Base-by-base conservation (phyloP, 495 filamentous ascomycete genomes). In the Stereocaulon alpinum region DNA sequence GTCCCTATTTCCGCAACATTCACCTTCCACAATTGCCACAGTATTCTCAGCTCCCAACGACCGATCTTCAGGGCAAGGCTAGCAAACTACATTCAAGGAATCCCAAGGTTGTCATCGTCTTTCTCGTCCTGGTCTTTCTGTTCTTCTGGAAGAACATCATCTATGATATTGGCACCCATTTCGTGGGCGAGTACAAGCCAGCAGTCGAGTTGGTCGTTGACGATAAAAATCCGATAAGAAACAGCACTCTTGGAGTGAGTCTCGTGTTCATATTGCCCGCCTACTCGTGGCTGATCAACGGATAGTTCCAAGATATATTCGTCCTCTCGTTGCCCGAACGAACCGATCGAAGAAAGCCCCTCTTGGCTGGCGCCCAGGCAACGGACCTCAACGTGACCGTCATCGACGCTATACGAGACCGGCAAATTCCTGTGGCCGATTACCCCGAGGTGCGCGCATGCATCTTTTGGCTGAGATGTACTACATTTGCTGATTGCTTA, bases 291-390 rank as follows among this genome's bases (percentile, higher is more conserved):
- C 44, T 64, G 42, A 64, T 24, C 29, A 4, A 9, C 5, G 10
- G 34, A 43, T 27, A 64, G 62, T 64, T 64, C 30, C 62, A 64
- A 34, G 48, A 64, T 18, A 52, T 64, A 3, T 64, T 61, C 29
- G 44, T 61, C n/a, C 62, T 64, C 20, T 64, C 62, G 22, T 44
- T 64, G 17, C 62, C 62, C 27, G 62, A 64, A 34, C 62, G 62
- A 44, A 51, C 45, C 18, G 62, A 64, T 44, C 43, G 62, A 42
- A 61, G 62, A 53, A 34, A 49, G 24, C 62, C 62, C 14, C 53
- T 64, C 22, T 45, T 64, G 20, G 62, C 62, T 22, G 62, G 34
- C 4, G 62, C 44, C 40, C 54, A 64, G 42, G 62, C 62, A 15
- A 64, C 62, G 18, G 47, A 64, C 27, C 52, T 64, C n/a, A 61